Conservation (phyloP, 2,329 filamentous ascomycete genomes). For the Capronia epimyces region DNA sequence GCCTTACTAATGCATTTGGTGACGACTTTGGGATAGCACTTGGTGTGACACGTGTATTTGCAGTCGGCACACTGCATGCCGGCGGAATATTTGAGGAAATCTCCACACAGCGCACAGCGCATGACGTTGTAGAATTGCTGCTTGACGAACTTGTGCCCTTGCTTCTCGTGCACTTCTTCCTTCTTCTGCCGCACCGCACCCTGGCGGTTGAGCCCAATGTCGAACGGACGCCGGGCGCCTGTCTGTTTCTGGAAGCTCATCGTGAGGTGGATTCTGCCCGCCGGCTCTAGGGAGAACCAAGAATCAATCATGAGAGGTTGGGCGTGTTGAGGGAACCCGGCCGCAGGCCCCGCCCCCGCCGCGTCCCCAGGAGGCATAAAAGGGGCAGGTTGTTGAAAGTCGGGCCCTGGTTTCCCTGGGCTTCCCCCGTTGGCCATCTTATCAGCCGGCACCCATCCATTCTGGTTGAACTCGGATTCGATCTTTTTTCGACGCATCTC, state of each 20-base stretch:
- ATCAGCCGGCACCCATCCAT: slow-evolving; percentile 95
- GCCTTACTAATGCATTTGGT: slow-evolving; percentile 99
- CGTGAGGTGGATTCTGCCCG: slow-evolving; percentile 83
- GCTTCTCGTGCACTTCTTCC: slow-evolving; percentile 97
- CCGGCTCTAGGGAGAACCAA: slow-evolving; percentile 95
- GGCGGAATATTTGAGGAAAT: slow-evolving; percentile 96
- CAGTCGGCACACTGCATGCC: slow-evolving; percentile 99
- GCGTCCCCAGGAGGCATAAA: slow-evolving; percentile 32
- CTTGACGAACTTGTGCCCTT: slow-evolving; percentile 97
- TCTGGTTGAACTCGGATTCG: slow-evolving; percentile 88
- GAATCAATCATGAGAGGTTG: slow-evolving; percentile 61
- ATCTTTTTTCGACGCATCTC: slow-evolving; percentile 97
- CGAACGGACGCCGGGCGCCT: slow-evolving; percentile 74
- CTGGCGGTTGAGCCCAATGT: slow-evolving; percentile 87
- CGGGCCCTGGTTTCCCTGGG: slow-evolving; percentile 48
- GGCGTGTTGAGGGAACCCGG: slow-evolving; percentile 30
- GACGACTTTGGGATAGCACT: slow-evolving; percentile 93
- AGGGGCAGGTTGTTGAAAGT: slow-evolving; percentile 38
- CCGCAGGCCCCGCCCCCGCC: slow-evolving; percentile 36
- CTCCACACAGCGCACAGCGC: slow-evolving; percentile 94
- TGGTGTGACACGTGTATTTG: slow-evolving; percentile 98
- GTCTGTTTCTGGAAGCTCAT: slow-evolving; percentile 89
- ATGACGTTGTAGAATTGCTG: slow-evolving; percentile 99
- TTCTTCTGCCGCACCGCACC: slow-evolving; percentile 96
- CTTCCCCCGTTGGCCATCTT: slow-evolving; percentile 67